A percentile compares a stretch with the other conserved stretches of the same genome.
Evolutionary conservation across 2,329 filamentous ascomycete genomes (phyloP).

Genomic region (Bipolaris sorokiniana): DNA sequence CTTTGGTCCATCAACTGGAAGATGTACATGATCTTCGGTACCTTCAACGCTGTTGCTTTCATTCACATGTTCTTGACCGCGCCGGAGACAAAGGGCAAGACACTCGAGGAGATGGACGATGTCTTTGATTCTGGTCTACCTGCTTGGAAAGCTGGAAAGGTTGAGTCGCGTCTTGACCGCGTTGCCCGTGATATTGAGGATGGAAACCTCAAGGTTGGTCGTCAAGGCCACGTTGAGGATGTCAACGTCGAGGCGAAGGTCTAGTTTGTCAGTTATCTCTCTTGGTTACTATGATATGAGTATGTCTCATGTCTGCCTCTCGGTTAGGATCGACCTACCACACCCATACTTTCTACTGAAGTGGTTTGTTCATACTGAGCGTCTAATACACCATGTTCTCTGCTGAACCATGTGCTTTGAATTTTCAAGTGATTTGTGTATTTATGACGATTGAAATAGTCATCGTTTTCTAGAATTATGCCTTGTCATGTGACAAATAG

Average conservation of each 20-base stretch:
- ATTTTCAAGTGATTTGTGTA: neutral
- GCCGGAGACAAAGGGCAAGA: conserved; percentile 51
- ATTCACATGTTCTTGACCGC: conserved; percentile 51
- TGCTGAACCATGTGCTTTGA: neutral
- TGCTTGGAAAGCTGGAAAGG: conserved; percentile 42
- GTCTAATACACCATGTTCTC: neutral
- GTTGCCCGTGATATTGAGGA: conserved; percentile 47
- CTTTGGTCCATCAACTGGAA: conserved; percentile 52
- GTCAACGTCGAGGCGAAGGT: conserved; percentile 28
- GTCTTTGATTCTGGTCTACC: conserved; percentile 48
- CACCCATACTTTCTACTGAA: neutral
- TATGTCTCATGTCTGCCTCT: neutral
- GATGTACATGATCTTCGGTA: conserved; percentile 52
- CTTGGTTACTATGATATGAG: neutral
- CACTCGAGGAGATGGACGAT: conserved; percentile 51
- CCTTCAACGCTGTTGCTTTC: conserved; percentile 48
- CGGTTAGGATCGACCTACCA: neutral
- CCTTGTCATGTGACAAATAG: no score
- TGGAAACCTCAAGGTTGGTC: conserved; percentile 40
- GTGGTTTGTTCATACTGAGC: neutral
- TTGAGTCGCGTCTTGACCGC: conserved; percentile 44
- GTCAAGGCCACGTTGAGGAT: conserved; percentile 16
- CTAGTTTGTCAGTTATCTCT: conserved; percentile 1
- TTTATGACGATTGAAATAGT: neutral
- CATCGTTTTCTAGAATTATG: neutral